Base-by-base conservation (phyloP, 345 rosid species). In the Eucalyptus albens region DNA sequence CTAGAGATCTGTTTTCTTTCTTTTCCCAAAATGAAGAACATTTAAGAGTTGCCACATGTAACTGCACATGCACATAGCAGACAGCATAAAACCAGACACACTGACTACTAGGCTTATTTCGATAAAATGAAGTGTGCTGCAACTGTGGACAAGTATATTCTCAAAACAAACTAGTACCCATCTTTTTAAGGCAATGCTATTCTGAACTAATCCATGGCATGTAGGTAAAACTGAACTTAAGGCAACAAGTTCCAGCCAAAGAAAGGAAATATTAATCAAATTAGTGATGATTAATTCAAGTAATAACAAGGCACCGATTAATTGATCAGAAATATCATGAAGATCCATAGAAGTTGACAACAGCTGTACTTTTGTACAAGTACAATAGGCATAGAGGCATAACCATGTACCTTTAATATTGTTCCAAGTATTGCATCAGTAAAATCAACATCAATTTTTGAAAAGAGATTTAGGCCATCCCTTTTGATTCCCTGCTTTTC, bases 341-440 rank as follows among this genome's bases (percentile, higher is more conserved):
- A 16, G 27, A 65, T 44, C 12, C 82, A 7, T 60, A 65, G 40
- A 55, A 60, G 69, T 45, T 42, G 51, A 69, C 24, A 47, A 15
- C 26, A 22, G 24, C 55, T 50, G 31, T 53, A 37, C 86, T 89
- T 49, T 77, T 77, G 85, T 42, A 47, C 80, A 62, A 44, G 51
- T 60, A 16, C 33, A 21, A 51, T 80, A 37, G 7, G 24, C 44
- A 40, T 87, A 40, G 15, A 37, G 89, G 89, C 83, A 24, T 27
- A 22, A 49, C 33, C 77, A 87, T 24, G 67, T 90, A 97, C 99
- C 98, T 97, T 94, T 59, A 92, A 69, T 88, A 89, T 90, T 27
- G 97, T 89, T 88, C 99, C 99, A 16, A 97, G 92, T 92, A 97
- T 95, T 85, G 99, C 99, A 37, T 96, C 96, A 6, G 96, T 94